phyloP scores from a whole-genome alignment of 2,329 filamentous ascomycete species.

The Beauveria sp. region DNA sequence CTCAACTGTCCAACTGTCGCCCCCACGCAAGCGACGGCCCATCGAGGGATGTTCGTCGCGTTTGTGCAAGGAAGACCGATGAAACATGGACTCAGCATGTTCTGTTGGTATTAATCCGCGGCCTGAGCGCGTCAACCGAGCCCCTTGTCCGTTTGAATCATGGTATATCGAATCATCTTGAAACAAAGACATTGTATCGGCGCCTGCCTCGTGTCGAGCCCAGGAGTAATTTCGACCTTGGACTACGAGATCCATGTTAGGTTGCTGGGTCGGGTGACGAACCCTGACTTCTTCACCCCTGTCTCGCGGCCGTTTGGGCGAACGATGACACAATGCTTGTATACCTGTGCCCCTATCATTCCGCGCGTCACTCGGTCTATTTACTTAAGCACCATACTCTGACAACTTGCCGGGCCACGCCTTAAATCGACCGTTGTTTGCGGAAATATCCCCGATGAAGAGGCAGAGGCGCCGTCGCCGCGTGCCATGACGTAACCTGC shows the following conservation, averaged over 20 bases:
- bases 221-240: not conserved
- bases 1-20: not conserved
- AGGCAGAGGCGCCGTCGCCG: not conserved
- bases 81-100: no score
- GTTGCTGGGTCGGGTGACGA: not conserved
- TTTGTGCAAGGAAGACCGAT: not conserved
- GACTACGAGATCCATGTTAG: not conserved
- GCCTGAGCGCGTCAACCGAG: not conserved
- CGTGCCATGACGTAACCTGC: not conserved
- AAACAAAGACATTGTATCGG: not conserved
- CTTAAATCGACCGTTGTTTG: not conserved
- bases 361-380: not conserved
- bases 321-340: conserved; percentile 3
- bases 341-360: not conserved
- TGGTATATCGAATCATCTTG: not conserved
- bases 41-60: not conserved
- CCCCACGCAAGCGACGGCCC: not conserved
- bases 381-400: not conserved
- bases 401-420: not conserved
- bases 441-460: not conserved
- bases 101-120: not conserved
- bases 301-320: not conserved
- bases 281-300: not conserved
- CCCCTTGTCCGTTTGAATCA: not conserved
- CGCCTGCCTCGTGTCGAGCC: not conserved